Evolutionary conservation across 2,329 filamentous ascomycete genomes (phyloP).

Genomic region (Harringtonia aguacate): DNA sequence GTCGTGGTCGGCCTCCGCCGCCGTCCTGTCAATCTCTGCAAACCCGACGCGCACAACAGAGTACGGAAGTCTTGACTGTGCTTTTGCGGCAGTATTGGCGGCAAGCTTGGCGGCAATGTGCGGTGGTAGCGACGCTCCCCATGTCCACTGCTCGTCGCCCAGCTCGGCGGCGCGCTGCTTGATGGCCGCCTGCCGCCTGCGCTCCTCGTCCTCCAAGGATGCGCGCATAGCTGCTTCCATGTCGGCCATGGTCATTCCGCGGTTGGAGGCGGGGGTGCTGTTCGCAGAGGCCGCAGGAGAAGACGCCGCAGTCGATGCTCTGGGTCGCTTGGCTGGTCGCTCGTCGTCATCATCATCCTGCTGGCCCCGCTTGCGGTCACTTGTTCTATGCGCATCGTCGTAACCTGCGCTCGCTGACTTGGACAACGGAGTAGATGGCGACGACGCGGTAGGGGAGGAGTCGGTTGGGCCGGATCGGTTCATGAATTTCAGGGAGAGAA

Average conservation of each 20-base stretch:
- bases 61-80: slow-evolving; percentile 15
- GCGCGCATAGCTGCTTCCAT: slow-evolving; percentile 52
- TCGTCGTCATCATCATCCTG: not conserved
- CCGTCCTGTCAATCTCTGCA: slow-evolving; percentile 33
- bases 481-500: slow-evolving; percentile 97
- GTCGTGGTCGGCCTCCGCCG: slow-evolving; percentile 22
- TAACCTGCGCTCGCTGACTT: slow-evolving; percentile 17
- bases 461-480: slow-evolving; percentile 60
- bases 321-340: slow-evolving; percentile 51
- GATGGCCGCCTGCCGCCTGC: slow-evolving; percentile 49
- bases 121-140: slow-evolving; percentile 37
- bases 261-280: slow-evolving; percentile 24
- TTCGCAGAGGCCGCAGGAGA: no score
- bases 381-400: not conserved
- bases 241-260: slow-evolving; percentile 28
- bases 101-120: slow-evolving; percentile 16
- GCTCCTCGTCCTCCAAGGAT: slow-evolving; percentile 56
- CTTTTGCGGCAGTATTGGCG: not conserved
- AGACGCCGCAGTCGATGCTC: slow-evolving; percentile 19
- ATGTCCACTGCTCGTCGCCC: slow-evolving; percentile 67
- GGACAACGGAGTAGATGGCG: slow-evolving; percentile 27
- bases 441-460: slow-evolving; percentile 14
- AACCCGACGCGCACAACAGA: slow-evolving; percentile 51
- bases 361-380: not conserved
- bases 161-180: slow-evolving; percentile 50